Conservation (phyloP, 2,329 filamentous ascomycete genomes). For the Aspergillus bombycis region DNA sequence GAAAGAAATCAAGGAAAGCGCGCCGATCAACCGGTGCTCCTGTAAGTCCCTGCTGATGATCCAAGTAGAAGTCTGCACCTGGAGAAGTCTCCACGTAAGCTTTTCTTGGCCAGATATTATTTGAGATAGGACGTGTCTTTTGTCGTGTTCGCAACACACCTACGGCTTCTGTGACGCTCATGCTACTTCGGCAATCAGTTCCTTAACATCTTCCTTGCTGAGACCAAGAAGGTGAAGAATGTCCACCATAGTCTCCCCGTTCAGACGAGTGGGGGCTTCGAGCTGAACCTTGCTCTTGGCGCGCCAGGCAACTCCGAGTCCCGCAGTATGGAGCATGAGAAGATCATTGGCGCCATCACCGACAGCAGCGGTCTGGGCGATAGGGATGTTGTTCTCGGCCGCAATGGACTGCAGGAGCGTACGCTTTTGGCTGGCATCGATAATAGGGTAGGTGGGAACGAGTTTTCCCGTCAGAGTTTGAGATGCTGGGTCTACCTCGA, state of each 20-base stretch:
- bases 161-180: background rate
- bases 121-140: background rate
- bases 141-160: background rate
- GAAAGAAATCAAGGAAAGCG: background rate
- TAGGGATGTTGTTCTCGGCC: constrained; percentile 55
- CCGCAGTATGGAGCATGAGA: constrained; percentile 65
- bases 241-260: constrained; percentile 60
- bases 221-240: constrained; percentile 62
- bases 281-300: constrained; percentile 67
- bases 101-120: background rate
- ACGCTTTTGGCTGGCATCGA: constrained; percentile 62
- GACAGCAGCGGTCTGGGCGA: constrained; percentile 60
- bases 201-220: constrained; percentile 52
- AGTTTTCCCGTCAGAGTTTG: constrained; percentile 61
- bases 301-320: constrained; percentile 65
- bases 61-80: constrained; percentile 7
- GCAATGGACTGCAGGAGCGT: constrained; percentile 59
- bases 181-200: constrained; percentile 37
- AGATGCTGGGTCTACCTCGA: constrained; percentile 52
- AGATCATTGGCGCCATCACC: constrained; percentile 69
- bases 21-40: background rate
- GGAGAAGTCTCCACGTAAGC: background rate
- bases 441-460: constrained; percentile 56
- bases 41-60: constrained; percentile 11
- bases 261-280: constrained; percentile 62